Evolutionary conservation across 768 basidiomycete species (phyloP).

Genomic region (Chiua virens): DNA sequence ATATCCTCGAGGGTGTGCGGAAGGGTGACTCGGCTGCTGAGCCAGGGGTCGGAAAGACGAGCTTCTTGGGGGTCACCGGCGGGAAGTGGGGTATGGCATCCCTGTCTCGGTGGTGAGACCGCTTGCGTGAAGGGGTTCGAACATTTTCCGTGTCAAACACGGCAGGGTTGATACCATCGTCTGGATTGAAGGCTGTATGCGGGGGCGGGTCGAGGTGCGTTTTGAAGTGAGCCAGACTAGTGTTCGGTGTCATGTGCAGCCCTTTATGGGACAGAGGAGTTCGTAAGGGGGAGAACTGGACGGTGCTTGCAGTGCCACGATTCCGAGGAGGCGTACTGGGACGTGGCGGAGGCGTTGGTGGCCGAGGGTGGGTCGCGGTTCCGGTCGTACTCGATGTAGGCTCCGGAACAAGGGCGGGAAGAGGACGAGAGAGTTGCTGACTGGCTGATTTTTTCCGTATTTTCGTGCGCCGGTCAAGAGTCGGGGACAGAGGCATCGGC

Average conservation of each 20-base stretch:
- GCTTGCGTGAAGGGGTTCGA: conserved; percentile 47
- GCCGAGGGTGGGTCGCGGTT: conserved; percentile 15
- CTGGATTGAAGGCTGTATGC: conserved; percentile 26
- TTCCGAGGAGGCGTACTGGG: conserved; percentile 41
- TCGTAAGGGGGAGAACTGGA: conserved; percentile 56
- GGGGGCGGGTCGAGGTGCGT: conserved; percentile 66
- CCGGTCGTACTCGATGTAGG: conserved; percentile 7
- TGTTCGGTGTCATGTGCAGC: conserved; percentile 65
- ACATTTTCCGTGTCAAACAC: conserved; percentile 37
- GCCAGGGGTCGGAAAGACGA: conserved; percentile 33
- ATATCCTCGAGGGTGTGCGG: conserved; percentile 51
- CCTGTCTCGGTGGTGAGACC: conserved; percentile 29
- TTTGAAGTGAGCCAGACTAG: conserved; percentile 69
- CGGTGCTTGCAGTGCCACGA: conserved; percentile 23
- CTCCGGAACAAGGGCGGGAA: conserved; percentile 29
- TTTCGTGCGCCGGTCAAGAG: conserved; percentile 36
- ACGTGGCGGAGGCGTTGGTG: conserved; percentile 38
- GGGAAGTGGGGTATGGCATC: conserved; percentile 28
- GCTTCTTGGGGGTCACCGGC: conserved; percentile 46
- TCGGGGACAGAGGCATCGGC: conserved; percentile 49
- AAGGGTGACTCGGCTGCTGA: conserved; percentile 41
- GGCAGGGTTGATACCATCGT: conserved; percentile 37
- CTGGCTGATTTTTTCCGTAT: conserved; percentile 19
- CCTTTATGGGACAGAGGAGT: conserved; percentile 71
- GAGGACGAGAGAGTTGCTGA: conserved; percentile 17